Conservation (phyloP, 306 rosid species). For the Quillaja saponaria region DNA sequence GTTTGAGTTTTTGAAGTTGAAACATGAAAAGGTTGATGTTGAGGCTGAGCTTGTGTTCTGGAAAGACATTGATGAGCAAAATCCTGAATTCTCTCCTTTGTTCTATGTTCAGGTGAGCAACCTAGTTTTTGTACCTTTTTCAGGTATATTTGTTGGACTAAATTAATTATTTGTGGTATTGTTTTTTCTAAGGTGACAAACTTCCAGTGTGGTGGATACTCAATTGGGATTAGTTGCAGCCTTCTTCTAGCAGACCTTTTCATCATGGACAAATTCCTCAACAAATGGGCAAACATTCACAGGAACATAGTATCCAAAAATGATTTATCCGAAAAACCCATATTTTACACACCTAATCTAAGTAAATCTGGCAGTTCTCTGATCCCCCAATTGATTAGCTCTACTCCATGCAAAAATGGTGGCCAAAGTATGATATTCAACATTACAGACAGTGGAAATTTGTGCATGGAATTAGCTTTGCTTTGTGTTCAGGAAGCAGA, state of each 20-base stretch:
- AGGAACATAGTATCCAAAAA: slow-evolving; percentile 3
- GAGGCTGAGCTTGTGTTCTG: slow-evolving; percentile 62
- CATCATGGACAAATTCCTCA: slow-evolving; percentile 43
- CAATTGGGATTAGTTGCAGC: slow-evolving; percentile 68
- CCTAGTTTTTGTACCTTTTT: neutral
- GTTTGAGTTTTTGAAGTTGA: slow-evolving; percentile 38
- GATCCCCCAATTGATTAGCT: slow-evolving; percentile 8
- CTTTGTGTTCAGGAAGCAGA: slow-evolving; percentile 48
- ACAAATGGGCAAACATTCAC: slow-evolving; percentile 60
- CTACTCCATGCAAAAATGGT: slow-evolving; percentile 25
- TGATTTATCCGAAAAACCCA: slow-evolving; percentile 27
- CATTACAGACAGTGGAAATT: slow-evolving; percentile 8
- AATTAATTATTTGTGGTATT: no score
- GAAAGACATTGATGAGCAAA: slow-evolving; percentile 46
- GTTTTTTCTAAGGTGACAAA: slow-evolving; percentile 47
- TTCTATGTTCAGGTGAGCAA: slow-evolving; percentile 59
- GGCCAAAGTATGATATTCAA: slow-evolving; percentile 39
- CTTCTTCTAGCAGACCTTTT: slow-evolving; percentile 52
- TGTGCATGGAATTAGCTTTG: slow-evolving; percentile 33
- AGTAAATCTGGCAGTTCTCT: slow-evolving; percentile 7
- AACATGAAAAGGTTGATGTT: slow-evolving; percentile 21
- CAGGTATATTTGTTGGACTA: no score
- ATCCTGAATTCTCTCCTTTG: slow-evolving; percentile 56
- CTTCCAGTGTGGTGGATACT: slow-evolving; percentile 59
- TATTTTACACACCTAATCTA: slow-evolving; percentile 29